These are phyloP conservation scores for Fragaria iinumae DNA, from an alignment of 306 rosid genomes.

Conservation along the genomic window DNA sequence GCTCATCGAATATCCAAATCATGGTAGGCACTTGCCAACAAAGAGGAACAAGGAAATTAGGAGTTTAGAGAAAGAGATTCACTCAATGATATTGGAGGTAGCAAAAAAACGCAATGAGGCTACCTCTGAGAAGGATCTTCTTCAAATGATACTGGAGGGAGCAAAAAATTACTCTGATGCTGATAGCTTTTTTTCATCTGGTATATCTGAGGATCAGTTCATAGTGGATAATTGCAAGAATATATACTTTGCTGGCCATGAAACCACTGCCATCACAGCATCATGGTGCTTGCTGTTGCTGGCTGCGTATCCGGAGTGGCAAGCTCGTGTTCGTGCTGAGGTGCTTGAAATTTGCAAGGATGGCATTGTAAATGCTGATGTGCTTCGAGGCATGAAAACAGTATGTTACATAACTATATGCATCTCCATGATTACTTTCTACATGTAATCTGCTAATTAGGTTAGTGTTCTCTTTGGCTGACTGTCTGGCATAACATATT, in stretches of 20 bases:
- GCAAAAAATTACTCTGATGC: slow-evolving; percentile 29
- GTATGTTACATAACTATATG: background rate
- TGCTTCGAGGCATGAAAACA: slow-evolving; percentile 11
- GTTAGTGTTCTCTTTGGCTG: background rate
- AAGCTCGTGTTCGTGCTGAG: slow-evolving; percentile 14
- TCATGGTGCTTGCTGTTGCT: slow-evolving; percentile 31
- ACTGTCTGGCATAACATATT: background rate
- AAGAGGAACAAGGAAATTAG: slow-evolving; percentile 48
- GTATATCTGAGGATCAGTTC: slow-evolving; percentile 29
- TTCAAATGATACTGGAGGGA: slow-evolving; percentile 64
- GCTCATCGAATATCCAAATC: background rate
- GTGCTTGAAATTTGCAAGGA: background rate
- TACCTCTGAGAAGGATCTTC: slow-evolving; percentile 47
- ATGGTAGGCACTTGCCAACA: slow-evolving; percentile 52
- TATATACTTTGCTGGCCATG: slow-evolving; percentile 34
- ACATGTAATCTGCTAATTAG: too few species aligned
- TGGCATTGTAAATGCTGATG: background rate
- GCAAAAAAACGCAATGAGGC: slow-evolving; percentile 40
- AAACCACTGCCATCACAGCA: slow-evolving; percentile 19
- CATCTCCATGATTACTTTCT: background rate
- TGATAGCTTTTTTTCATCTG: slow-evolving; percentile 14
- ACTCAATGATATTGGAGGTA: slow-evolving; percentile 40
- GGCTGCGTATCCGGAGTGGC: slow-evolving; percentile 25
- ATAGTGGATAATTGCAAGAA: slow-evolving; percentile 41
- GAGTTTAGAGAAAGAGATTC: slow-evolving; percentile 62